phyloP scores from a whole-genome alignment of 345 rosid genomes.

The Bruguiera sexangula region DNA sequence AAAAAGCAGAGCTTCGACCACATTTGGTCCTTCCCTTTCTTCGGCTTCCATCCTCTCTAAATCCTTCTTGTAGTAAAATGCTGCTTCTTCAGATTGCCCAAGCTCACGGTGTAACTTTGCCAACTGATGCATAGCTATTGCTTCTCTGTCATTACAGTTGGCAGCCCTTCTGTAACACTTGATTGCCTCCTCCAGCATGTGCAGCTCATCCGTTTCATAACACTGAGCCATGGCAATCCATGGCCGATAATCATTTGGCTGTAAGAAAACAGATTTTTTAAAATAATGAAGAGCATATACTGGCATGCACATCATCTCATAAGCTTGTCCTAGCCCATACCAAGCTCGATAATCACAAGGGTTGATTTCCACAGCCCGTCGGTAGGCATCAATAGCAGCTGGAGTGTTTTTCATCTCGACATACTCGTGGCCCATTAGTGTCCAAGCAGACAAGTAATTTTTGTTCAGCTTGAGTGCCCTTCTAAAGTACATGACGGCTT shows the following conservation, averaged over 20 bases:
- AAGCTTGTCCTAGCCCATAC: slow-evolving; percentile 96
- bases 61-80: slow-evolving; percentile 83
- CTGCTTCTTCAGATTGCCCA: slow-evolving; percentile 78
- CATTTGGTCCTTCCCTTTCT: slow-evolving; percentile 88
- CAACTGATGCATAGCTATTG: slow-evolving; percentile 77
- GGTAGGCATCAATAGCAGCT: slow-evolving; percentile 94
- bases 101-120: slow-evolving; percentile 73
- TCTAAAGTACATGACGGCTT: slow-evolving; percentile 83
- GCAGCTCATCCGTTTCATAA: slow-evolving; percentile 80
- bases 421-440: slow-evolving; percentile 96
- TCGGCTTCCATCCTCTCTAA: slow-evolving; percentile 94
- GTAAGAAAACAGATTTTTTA: slow-evolving; percentile 81
- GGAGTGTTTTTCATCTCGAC: slow-evolving; percentile 97
- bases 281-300: slow-evolving; percentile 94
- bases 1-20: slow-evolving; percentile 81
- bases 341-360: slow-evolving; percentile 91
- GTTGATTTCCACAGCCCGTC: slow-evolving; percentile 89
- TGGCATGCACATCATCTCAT: slow-evolving; percentile 95
- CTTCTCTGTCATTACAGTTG: slow-evolving; percentile 78
- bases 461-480: slow-evolving; percentile 95
- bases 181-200: slow-evolving; percentile 89
- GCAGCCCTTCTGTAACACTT: slow-evolving; percentile 90
- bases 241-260: slow-evolving; percentile 82
- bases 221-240: slow-evolving; percentile 99
- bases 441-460: slow-evolving; percentile 93